Conservation (phyloP, 1,284 basidiomycete species). For the Cronartium quercuum region DNA sequence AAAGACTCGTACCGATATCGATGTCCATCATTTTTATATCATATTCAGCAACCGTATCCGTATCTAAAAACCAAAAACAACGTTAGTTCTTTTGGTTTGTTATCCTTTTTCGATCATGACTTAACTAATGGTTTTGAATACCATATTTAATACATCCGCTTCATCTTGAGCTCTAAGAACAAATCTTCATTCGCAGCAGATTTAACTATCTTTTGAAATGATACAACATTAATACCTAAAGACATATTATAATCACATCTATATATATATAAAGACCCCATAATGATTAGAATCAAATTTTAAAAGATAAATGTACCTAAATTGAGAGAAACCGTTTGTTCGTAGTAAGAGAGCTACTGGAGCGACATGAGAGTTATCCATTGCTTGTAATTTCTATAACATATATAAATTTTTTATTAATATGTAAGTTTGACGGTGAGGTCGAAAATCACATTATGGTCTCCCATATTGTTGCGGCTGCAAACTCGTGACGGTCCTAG, state of each 20-base stretch:
- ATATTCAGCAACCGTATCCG: slow-evolving; percentile 93
- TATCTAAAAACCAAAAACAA: slow-evolving; percentile 56
- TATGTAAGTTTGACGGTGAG: slow-evolving; percentile 62
- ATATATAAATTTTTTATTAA: slow-evolving; percentile 58
- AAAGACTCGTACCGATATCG: slow-evolving; percentile 53
- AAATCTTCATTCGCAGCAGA: slow-evolving; percentile 96
- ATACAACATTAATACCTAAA: slow-evolving; percentile 61
- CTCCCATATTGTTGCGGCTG: slow-evolving; percentile 55
- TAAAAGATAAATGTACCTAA: slow-evolving; percentile 43
- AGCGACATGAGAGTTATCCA: slow-evolving; percentile 99
- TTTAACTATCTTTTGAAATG: slow-evolving; percentile 90
- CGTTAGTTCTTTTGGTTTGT: slow-evolving; percentile 38
- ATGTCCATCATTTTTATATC: slow-evolving; percentile 99
- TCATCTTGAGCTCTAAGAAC: slow-evolving; percentile 84
- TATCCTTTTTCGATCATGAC: slow-evolving; percentile 41
- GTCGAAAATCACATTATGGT: slow-evolving; percentile 58
- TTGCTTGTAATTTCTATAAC: slow-evolving; percentile 76
- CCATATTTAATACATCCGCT: slow-evolving; percentile 78
- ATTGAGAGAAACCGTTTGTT: slow-evolving; percentile 66
- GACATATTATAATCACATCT: slow-evolving; percentile 96
- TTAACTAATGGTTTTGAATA: slow-evolving; percentile 85
- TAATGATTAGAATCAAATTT: slow-evolving; percentile 43
- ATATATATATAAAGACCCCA: slow-evolving; percentile 52
- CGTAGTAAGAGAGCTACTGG: slow-evolving; percentile 78
- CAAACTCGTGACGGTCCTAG: slow-evolving; percentile 74